A percentile compares a stretch with the other conserved stretches of the same genome.
Conservation (phyloP, 169 alveolate genomes). For the Babesia ovis region DNA sequence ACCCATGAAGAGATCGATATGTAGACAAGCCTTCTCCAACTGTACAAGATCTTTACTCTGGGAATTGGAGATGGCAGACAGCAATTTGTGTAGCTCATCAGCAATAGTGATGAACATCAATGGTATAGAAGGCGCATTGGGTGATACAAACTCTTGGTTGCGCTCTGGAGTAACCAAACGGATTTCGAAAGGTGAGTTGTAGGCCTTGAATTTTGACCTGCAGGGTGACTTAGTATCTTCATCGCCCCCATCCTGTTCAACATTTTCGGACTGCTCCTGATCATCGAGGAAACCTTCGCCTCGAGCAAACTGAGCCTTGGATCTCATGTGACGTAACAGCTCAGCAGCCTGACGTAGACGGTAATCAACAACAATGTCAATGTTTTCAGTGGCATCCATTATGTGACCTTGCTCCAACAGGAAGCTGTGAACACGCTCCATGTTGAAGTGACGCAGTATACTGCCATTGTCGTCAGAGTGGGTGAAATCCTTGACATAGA, state of each 20-base stretch:
- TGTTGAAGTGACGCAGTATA: not conserved
- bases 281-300: not conserved
- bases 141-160: not conserved
- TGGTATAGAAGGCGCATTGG: conserved; percentile 12
- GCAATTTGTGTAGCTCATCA: not conserved
- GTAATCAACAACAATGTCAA: conserved; percentile 2
- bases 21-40: not conserved
- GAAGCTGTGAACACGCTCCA: conserved; percentile 3
- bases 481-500: not conserved
- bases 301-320: not conserved
- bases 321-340: conserved; percentile 10
- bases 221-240: not conserved
- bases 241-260: not conserved
- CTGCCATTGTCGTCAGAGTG: not conserved
- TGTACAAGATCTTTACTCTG: not conserved
- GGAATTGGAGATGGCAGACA: not conserved
- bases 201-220: conserved; percentile 10
- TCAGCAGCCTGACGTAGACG: conserved; percentile 14
- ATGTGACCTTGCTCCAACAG: not conserved
- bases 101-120: conserved; percentile 1
- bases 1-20: conserved; percentile 18
- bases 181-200: conserved; percentile 18
- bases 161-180: conserved; percentile 11
- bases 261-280: not conserved
- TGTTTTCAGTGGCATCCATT: not conserved